phyloP scores from a whole-genome alignment of 2,329 filamentous ascomycete genomes.

The Botrytis aclada region DNA sequence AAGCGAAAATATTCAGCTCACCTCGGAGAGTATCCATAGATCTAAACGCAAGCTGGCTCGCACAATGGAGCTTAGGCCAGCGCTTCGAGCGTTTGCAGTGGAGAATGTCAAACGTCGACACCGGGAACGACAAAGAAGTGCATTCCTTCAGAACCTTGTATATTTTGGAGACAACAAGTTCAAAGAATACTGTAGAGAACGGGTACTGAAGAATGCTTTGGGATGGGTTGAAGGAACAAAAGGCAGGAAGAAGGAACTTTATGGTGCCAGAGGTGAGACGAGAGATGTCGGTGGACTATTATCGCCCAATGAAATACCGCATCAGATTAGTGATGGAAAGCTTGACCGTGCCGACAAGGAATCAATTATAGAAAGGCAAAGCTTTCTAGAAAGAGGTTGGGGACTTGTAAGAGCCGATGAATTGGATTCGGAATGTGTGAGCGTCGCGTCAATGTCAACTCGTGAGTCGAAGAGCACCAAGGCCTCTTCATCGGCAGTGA shows the following conservation, averaged over 20 bases:
- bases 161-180: conserved; percentile 32
- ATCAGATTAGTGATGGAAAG: background rate
- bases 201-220: conserved; percentile 29
- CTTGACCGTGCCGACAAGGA: background rate
- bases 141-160: conserved; percentile 31
- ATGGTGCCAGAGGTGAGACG: conserved; percentile 12
- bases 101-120: conserved; percentile 33
- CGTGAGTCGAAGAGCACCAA: background rate
- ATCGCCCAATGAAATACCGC: background rate
- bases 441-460: background rate
- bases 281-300: conserved; percentile 15
- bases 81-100: conserved; percentile 23
- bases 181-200: conserved; percentile 28
- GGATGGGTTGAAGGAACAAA: conserved; percentile 26
- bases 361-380: conserved; percentile 14
- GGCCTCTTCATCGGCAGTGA: background rate
- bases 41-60: background rate
- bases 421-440: conserved; percentile 18
- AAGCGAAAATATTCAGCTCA: background rate
- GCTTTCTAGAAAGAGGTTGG: conserved; percentile 16
- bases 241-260: conserved; percentile 13
- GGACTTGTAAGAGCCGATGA: conserved; percentile 5
- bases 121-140: conserved; percentile 29
- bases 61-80: conserved; percentile 11
- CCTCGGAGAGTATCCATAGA: background rate